Evolutionary conservation across 2,329 filamentous ascomycete species (phyloP).

Genomic region (Ophiocordyceps camponoti-saundersi): DNA sequence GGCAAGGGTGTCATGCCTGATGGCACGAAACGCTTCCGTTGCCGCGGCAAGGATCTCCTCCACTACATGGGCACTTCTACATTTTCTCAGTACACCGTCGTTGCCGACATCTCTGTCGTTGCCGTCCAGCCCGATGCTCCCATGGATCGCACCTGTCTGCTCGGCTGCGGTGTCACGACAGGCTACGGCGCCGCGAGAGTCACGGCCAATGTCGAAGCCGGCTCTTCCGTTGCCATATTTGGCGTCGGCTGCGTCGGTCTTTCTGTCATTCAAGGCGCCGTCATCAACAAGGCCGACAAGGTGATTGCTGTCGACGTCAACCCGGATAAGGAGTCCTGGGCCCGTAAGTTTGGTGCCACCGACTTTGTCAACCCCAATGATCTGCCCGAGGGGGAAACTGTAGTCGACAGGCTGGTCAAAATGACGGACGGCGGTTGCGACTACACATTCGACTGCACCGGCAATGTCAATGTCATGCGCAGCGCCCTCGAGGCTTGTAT

Average conservation of each 20-base stretch:
- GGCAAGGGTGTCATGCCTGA: slow-evolving; percentile 95
- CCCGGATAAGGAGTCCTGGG: slow-evolving; percentile 78
- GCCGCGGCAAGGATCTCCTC: slow-evolving; percentile 84
- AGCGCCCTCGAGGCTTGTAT: slow-evolving; percentile 93
- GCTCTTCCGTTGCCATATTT: slow-evolving; percentile 80
- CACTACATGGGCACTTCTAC: slow-evolving; percentile 99
- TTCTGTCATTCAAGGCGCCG: slow-evolving; percentile 85
- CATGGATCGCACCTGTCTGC: slow-evolving; percentile 89
- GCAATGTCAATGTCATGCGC: slow-evolving; percentile 91
- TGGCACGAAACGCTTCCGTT: slow-evolving; percentile 84
- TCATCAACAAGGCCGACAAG: slow-evolving; percentile 62
- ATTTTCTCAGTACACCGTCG: slow-evolving; percentile 97
- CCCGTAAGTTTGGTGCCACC: slow-evolving; percentile 86
- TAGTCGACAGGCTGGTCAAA: slow-evolving; percentile 86
- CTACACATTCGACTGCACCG: slow-evolving; percentile 98
- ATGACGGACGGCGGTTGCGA: slow-evolving; percentile 97
- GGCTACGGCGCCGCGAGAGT: slow-evolving; percentile 92
- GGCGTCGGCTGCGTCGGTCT: slow-evolving; percentile 92
- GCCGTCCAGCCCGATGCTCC: slow-evolving; percentile 79
- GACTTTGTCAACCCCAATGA: slow-evolving; percentile 91
- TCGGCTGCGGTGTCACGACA: slow-evolving; percentile 96
- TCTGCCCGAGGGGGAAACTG: slow-evolving; percentile 51
- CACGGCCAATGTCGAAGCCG: slow-evolving; percentile 82
- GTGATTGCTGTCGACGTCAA: slow-evolving; percentile 69
- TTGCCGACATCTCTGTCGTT: slow-evolving; percentile 96